A percentile compares a stretch with the other conserved stretches of the same genome.
Evolutionary conservation across 306 rosid genomes (phyloP).

Genomic region (Delonix regia): DNA sequence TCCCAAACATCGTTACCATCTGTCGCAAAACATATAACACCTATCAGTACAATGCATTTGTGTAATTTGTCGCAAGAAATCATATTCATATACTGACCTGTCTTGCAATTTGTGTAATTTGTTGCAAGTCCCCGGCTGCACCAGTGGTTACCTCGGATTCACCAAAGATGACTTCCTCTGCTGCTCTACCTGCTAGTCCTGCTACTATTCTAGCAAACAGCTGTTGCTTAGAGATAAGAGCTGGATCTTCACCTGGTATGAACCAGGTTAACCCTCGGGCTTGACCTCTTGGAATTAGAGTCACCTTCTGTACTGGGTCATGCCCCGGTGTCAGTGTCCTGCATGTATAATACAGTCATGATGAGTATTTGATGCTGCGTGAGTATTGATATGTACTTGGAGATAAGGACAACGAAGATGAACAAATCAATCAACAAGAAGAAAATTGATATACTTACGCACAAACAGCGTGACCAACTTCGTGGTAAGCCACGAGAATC

Average conservation of each 20-base stretch:
- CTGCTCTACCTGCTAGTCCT: slow-evolving; percentile 79
- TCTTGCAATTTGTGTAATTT: slow-evolving; percentile 67
- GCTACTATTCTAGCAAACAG: slow-evolving; percentile 77
- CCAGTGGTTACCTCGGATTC: slow-evolving; percentile 80
- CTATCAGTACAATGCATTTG: no score
- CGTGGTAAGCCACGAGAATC: slow-evolving; percentile 79
- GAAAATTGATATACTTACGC: slow-evolving; percentile 68
- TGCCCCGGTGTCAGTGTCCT: slow-evolving; percentile 75
- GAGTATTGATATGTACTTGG: no score
- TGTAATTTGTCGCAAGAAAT: no score
- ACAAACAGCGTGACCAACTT: slow-evolving; percentile 82
- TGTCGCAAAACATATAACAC: slow-evolving; percentile 18
- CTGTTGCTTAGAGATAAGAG: slow-evolving; percentile 67
- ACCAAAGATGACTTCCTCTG: slow-evolving; percentile 78
- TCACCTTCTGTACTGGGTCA: slow-evolving; percentile 79
- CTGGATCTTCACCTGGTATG: slow-evolving; percentile 69
- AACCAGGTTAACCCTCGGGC: slow-evolving; percentile 79
- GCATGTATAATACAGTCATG: neutral
- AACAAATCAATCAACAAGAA: no score
- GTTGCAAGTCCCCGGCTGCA: slow-evolving; percentile 81
- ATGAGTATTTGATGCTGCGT: neutral
- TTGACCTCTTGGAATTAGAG: slow-evolving; percentile 74
- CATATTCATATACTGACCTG: slow-evolving; percentile 42
- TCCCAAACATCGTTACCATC: slow-evolving; percentile 82
- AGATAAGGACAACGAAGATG: neutral